A percentile compares a stretch with the other conserved stretches of the same genome.
phyloP scores from a whole-genome alignment of 148 eudicot genomes.

The Oxyria digyna region DNA sequence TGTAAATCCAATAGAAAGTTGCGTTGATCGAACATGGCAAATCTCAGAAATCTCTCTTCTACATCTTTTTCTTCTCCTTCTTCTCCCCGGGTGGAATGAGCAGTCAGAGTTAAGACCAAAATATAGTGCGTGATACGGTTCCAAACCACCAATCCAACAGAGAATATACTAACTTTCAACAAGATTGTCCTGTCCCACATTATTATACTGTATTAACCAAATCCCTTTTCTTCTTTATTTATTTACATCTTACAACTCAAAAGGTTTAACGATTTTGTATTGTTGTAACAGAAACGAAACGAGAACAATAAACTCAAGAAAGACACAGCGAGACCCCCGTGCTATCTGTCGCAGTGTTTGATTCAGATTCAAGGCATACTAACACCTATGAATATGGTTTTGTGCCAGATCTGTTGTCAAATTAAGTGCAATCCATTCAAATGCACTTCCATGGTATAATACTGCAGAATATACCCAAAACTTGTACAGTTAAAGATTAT shows the following conservation, averaged over 20 bases:
- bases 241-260: background rate
- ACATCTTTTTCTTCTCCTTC: background rate
- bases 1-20: slow-evolving; percentile 2
- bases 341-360: no score
- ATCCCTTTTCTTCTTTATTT: no score
- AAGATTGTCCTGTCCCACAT: no score
- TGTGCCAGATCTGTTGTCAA: background rate
- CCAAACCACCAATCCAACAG: background rate
- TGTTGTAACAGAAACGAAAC: no score
- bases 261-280: background rate
- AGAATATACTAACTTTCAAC: background rate
- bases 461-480: background rate
- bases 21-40: slow-evolving; percentile 16
- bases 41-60: background rate
- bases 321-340: no score
- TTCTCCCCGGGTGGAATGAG: background rate
- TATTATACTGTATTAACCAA: no score
- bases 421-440: background rate
- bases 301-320: no score
- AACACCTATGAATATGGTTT: background rate
- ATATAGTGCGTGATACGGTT: background rate
- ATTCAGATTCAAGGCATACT: no score
- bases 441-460: background rate
- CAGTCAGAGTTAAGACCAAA: background rate
- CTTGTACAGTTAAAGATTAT: background rate